Percentiles rank a stretch among this genome's conserved stretches.
These are phyloP conservation scores for Petasospora rhodanensis DNA, from an alignment of 1,139 yeast genomes.

Conservation along the genomic window DNA sequence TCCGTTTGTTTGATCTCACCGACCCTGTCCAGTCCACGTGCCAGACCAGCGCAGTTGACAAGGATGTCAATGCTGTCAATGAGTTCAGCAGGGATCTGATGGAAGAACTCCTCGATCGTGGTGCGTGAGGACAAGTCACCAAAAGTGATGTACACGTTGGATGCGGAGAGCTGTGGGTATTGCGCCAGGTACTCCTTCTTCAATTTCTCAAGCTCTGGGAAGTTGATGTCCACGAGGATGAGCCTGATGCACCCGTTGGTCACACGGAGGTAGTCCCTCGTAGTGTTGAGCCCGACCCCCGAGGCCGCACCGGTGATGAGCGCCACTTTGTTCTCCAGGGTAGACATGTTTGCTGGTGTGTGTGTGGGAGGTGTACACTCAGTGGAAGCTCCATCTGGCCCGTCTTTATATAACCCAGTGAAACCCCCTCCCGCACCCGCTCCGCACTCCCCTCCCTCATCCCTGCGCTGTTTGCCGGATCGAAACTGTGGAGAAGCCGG, in stretches of 20 bases:
- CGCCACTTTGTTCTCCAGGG: conserved; percentile 14
- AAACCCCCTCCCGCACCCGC: too few relatives aligned
- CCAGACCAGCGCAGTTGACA: conserved; percentile 72
- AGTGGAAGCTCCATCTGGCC: too few relatives aligned
- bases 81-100: conserved; percentile 37
- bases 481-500: conserved; percentile 1
- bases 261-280: conserved; percentile 15
- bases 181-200: conserved; percentile 27
- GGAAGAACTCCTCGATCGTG: conserved; percentile 44
- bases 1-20: conserved; percentile 47
- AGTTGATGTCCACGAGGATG: conserved; percentile 20
- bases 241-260: conserved; percentile 19
- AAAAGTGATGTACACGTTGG: conserved; percentile 13
- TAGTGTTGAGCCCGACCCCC: conserved; percentile 20
- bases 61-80: conserved; percentile 47
- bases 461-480: conserved; percentile 2
- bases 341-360: too few relatives aligned
- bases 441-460: too few relatives aligned
- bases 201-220: conserved; percentile 5
- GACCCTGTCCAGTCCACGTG: conserved; percentile 53
- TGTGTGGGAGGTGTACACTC: too few relatives aligned
- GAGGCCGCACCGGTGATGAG: conserved; percentile 24
- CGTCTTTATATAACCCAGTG: too few relatives aligned
- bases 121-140: conserved; percentile 29
- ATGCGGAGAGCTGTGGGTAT: conserved; percentile 7